Conservation (phyloP, 148 eudicot species). For the Rhododendron vialii region DNA sequence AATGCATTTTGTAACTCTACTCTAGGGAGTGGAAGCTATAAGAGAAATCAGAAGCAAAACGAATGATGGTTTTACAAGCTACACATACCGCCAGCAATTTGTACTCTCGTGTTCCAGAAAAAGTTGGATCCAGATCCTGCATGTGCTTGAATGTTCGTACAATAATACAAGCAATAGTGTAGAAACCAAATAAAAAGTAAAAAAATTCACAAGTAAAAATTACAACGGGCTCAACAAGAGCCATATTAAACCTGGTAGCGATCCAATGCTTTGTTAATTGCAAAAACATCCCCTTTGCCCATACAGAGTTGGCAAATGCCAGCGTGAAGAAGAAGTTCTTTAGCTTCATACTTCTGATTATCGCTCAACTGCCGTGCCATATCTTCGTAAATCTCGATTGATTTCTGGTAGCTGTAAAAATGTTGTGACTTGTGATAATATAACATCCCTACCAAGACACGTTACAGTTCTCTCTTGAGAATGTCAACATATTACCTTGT, state of each 20-base stretch:
- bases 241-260: conserved; percentile 45
- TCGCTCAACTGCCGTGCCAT: conserved; percentile 51
- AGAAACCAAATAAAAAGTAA: neutral
- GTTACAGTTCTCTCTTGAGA: neutral
- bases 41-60: neutral
- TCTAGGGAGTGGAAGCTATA: neutral
- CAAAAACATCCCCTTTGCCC: conserved; percentile 61
- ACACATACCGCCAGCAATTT: conserved; percentile 35
- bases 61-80: neutral
- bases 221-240: neutral
- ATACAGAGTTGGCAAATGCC: conserved; percentile 80
- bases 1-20: neutral
- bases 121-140: conserved; percentile 58
- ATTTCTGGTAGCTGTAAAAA: conserved; percentile 50
- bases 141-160: neutral
- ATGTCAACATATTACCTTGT: neutral
- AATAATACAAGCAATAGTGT: neutral
- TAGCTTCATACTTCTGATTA: conserved; percentile 56
- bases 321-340: conserved; percentile 72
- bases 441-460: neutral
- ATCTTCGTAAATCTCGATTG: conserved; percentile 62
- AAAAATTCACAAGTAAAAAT: neutral
- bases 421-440: neutral
- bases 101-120: conserved; percentile 46
- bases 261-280: conserved; percentile 48